Conservation (phyloP, 2,329 filamentous ascomycete genomes). For the Piedraia hortae region DNA sequence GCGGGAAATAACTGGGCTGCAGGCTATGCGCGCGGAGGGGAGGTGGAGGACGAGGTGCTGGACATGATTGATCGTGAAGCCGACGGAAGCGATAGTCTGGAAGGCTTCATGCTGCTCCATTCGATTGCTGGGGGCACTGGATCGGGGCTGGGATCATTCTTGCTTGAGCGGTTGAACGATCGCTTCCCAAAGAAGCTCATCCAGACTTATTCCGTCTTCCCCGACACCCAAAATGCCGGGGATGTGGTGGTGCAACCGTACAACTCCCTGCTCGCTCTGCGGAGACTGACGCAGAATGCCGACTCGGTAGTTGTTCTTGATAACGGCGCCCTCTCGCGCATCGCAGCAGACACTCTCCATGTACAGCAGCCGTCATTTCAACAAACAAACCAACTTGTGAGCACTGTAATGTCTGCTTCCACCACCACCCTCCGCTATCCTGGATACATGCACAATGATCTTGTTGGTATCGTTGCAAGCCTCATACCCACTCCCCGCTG, state of each 20-base stretch:
- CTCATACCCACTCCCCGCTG: constrained; percentile 88
- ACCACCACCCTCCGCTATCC: constrained; percentile 92
- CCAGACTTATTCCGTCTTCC: constrained; percentile 96
- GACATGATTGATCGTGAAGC: constrained; percentile 99
- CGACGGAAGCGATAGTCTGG: constrained; percentile 87
- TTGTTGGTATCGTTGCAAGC: constrained; percentile 86
- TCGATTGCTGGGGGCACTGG: constrained; percentile 94
- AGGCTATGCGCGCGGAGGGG: constrained; percentile 77
- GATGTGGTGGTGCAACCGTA: constrained; percentile 96
- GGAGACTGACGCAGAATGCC: constrained; percentile 76
- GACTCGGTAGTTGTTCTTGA: constrained; percentile 94
- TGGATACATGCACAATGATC: constrained; percentile 98
- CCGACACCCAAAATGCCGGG: constrained; percentile 60
- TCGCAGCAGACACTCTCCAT: constrained; percentile 80
- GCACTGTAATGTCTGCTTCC: constrained; percentile 94
- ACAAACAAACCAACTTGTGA: constrained; percentile 87
- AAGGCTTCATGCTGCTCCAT: constrained; percentile 97
- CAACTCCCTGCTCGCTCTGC: constrained; percentile 82
- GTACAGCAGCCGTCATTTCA: constrained; percentile 89
- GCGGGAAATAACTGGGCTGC: constrained; percentile 97
- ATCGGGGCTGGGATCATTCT: constrained; percentile 80
- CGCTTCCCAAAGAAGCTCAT: constrained; percentile 97
- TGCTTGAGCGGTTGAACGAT: constrained; percentile 87
- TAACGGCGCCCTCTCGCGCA: constrained; percentile 77
- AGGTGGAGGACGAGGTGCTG: constrained; percentile 86